Evolutionary conservation across 371 early-diverging fungal genomes (phyloP), one percentile per base, ranked within the genome.

Genomic region (Mucor plumbeus): DNA sequence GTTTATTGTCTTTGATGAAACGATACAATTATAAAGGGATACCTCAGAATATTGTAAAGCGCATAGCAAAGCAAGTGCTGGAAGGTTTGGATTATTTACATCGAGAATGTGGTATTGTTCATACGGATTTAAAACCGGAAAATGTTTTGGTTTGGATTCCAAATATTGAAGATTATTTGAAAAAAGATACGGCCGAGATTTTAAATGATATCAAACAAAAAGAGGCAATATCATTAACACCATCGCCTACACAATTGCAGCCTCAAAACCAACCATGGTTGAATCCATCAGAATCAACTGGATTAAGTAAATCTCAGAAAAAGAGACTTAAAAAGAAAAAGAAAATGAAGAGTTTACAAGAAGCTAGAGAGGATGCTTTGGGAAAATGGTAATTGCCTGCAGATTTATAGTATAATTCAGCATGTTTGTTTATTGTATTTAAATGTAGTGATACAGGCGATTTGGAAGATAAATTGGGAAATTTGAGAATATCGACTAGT

Each of bases 51-150:
- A 87, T 97, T 47, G 97, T 98, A 57, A 94, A 92, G 75, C 90
- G 94, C 41, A 93, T 97, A 43, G 76, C 92, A 4, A 86, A 90
- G 63, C 98, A 98, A 72, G 88, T 97, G 0, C 77, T 97, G 36
- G 84, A 91, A 80, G 97, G 95, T 5, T 78, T 98, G 62, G 97
- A 96, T 64, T 98, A 95, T 70, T 82, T 98, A 67, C 99, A 98
- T 75, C 75, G 91, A n/a, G 92, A 94, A 63, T 97, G 99, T 82
- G 92, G 92, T n/a, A 96, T 99, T 73, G 95, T 98, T 53, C 99
- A 99, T 82, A 97, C 99, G 0, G 99, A 99, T 76, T 73, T 99
- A 44, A 99, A 99, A 74, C 99, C 99, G 0, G 99, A 97, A 74
- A 97, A 97, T 75, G 94, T 96, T 7, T 81, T 97, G 40, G 93